Evolutionary conservation across 2,329 filamentous ascomycete genomes (phyloP), one percentile per base, ranked within the genome.

Genomic region (Claviceps pusilla): DNA sequence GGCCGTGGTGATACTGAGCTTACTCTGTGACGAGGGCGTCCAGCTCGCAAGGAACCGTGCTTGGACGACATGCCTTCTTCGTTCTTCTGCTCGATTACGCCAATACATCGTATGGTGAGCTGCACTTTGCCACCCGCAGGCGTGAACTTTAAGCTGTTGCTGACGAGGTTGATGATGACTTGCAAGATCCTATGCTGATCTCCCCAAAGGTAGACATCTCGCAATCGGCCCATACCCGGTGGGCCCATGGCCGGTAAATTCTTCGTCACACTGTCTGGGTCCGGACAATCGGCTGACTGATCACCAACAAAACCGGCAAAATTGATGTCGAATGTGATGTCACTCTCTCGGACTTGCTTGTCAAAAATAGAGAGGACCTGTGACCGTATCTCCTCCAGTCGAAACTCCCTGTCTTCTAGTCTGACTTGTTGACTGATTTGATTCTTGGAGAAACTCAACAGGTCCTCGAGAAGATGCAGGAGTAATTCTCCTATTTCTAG

Each of bases 361-460:
- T 90, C 87, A 63, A 95, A 96, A 52, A 95, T 94, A 7, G 87
- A 86, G 19, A 86, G 68, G 12, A 95, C 76, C 66, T 96, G 90
- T 0, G 86, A 84, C 57, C 83, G 83, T 57, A 95, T 82, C 59
- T 96, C 89, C n/a, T 83, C 82, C 33, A 96, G 66, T 9, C 84
- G 76, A 62, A 96, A 96, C 61, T 95, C 89, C 57, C 81, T 87
- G 65, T 94, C 85, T 61, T 95, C 89, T 1, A 95, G 73, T 45
- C 75, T 84, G 47, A 95, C 73, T 57, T 90, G 83, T 61, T 94
- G 87, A 3, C 89, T 89, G 51, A 95, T 89, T 67, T 95, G 89
- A 63, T 96, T 95, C 69, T 95, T 95, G 64, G 87, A 93, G 69
- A 96, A 96, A 41, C 87, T 95, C 43, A 96, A 71, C 4, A 96